A percentile compares a stretch with the other conserved stretches of the same genome.
Conservation (phyloP, 257 asterid species). For the Nyctanthes arbortristis region DNA sequence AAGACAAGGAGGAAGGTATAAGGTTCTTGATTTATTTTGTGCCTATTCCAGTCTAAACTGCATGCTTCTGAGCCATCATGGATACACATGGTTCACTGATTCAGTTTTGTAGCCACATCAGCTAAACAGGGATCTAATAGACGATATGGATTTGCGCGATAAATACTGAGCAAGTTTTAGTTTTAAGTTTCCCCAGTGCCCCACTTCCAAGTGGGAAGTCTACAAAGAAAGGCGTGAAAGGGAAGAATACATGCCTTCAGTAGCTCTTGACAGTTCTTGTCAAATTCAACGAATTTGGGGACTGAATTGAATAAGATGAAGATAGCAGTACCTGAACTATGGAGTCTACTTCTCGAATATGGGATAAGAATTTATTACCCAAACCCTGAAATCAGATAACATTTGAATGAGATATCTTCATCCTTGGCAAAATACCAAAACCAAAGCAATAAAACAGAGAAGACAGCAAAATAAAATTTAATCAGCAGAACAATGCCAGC, state of each 20-base stretch:
- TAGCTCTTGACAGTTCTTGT: slow-evolving; percentile 8
- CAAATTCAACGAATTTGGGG: slow-evolving; percentile 6
- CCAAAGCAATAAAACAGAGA: slow-evolving; percentile 17
- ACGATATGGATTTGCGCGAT: neutral
- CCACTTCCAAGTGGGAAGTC: neutral
- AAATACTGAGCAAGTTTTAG: neutral
- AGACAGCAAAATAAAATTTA: slow-evolving; percentile 13
- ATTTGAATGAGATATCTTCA: neutral
- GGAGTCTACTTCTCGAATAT: neutral
- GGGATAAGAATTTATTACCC: too few species aligned
- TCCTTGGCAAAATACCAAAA: neutral
- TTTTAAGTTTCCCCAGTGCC: neutral
- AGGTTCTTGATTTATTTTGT: neutral
- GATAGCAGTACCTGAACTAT: slow-evolving; percentile 64
- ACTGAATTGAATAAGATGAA: neutral
- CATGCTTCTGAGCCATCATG: neutral
- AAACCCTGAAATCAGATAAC: neutral
- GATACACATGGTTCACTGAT: neutral
- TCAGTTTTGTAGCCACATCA: neutral
- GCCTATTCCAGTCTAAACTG: neutral
- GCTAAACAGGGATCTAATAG: neutral
- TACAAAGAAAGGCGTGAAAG: neutral
- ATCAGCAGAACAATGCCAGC: slow-evolving; percentile 22
- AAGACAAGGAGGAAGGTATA: neutral
- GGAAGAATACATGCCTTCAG: neutral